A percentile compares a stretch with the other conserved stretches of the same genome.
phyloP scores from a whole-genome alignment of 768 basidiomycete genomes.

The Dentipellis fragilis region DNA sequence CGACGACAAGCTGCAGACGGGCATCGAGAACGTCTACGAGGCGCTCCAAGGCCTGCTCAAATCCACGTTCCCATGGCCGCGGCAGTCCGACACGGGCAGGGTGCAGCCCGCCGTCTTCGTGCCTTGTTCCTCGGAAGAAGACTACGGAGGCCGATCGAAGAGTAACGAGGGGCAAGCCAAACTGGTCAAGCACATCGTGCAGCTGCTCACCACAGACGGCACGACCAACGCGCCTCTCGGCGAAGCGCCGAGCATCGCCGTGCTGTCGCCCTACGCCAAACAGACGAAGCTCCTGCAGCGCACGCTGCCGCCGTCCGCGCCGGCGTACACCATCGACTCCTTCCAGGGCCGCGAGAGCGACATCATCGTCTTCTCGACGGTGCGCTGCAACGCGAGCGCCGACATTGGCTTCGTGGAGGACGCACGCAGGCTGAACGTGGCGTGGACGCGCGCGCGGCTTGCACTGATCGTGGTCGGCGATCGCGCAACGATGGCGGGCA shows the following conservation, averaged over 20 bases:
- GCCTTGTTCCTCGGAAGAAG: constrained; percentile 45
- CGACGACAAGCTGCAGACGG: constrained; percentile 39
- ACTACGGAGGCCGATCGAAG: constrained; percentile 51
- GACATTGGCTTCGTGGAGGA: constrained; percentile 64
- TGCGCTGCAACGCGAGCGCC: constrained; percentile 45
- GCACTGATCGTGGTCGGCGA: constrained; percentile 57
- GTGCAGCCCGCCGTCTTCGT: constrained; percentile 48
- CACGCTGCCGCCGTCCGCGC: constrained; percentile 20
- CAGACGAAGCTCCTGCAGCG: constrained; percentile 40
- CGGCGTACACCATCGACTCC: constrained; percentile 44
- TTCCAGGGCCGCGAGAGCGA: constrained; percentile 66
- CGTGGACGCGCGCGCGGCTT: constrained; percentile 56
- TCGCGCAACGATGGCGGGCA: constrained; percentile 33
- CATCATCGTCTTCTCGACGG: constrained; percentile 54
- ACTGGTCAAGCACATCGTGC: constrained; percentile 36
- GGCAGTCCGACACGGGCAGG: constrained; percentile 12
- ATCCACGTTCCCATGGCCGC: constrained; percentile 53
- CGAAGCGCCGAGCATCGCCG: constrained; percentile 25
- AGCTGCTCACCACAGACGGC: constrained; percentile 25
- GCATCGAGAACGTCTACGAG: constrained; percentile 21
- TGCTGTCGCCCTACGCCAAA: constrained; percentile 52
- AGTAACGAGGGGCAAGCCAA: constrained; percentile 53
- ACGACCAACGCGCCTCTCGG: not conserved
- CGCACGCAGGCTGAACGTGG: constrained; percentile 50
- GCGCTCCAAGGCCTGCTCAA: constrained; percentile 22